These are phyloP conservation scores for Cryptomeria japonica DNA, from an alignment of 75 land plant species.

Conservation along the genomic window DNA sequence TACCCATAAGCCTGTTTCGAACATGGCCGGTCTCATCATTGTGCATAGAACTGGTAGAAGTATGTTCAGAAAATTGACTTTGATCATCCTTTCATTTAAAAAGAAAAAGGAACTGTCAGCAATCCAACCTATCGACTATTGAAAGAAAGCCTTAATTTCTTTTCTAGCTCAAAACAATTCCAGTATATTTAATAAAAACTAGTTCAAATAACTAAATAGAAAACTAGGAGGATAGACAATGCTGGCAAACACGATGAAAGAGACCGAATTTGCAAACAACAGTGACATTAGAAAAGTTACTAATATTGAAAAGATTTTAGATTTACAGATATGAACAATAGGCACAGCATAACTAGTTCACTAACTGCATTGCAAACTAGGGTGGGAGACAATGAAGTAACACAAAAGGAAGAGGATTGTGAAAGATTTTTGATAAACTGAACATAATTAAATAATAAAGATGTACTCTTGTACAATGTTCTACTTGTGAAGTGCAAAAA, in stretches of 20 bases:
- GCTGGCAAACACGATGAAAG: background rate
- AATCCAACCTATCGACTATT: background rate
- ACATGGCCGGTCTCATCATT: slow-evolving; percentile 1
- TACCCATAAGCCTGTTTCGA: background rate
- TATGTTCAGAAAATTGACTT: slow-evolving; percentile 8
- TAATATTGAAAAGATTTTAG: background rate
- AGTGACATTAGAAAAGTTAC: background rate
- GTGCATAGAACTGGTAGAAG: slow-evolving; percentile 6
- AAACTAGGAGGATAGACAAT: background rate
- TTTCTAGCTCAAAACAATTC: background rate
- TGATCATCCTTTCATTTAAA: slow-evolving; percentile 9
- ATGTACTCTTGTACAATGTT: background rate
- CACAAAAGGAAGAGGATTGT: background rate
- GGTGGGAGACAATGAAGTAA: no score
- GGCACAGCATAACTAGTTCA: background rate
- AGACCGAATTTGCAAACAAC: background rate
- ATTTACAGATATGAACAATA: background rate
- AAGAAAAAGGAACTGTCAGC: background rate
- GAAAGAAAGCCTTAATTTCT: background rate
- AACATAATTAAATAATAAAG: background rate
- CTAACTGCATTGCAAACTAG: background rate
- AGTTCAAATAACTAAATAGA: background rate
- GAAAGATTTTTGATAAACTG: background rate
- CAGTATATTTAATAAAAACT: background rate
- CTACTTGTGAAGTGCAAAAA: background rate